A percentile compares a stretch with the other conserved stretches of the same genome.
Conservation (phyloP, 2,329 filamentous ascomycete genomes). For the Alternaria arborescens region DNA sequence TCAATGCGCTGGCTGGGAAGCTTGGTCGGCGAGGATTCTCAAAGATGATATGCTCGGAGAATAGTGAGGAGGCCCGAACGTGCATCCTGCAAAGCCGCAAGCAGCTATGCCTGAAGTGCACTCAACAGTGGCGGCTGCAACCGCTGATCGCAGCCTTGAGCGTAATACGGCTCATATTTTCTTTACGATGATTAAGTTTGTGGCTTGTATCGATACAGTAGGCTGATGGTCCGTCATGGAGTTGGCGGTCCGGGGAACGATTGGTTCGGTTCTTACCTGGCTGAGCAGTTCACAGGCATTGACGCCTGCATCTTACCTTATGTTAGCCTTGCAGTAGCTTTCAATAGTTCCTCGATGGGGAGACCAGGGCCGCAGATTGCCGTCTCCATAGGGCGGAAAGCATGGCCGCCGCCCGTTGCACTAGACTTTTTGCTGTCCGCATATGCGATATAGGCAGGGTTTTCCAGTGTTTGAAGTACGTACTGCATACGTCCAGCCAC, state of each 20-base stretch:
- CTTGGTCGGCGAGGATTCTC: slow-evolving; percentile 22
- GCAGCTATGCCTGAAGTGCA: slow-evolving; percentile 12
- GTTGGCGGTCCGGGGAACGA: background rate
- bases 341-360: slow-evolving; percentile 12
- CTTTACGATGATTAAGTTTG: slow-evolving; percentile 26
- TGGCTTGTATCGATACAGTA: slow-evolving; percentile 20
- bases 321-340: slow-evolving; percentile 18
- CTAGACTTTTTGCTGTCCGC: slow-evolving; percentile 9
- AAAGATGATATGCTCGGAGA: slow-evolving; percentile 27
- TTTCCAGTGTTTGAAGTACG: background rate
- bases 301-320: slow-evolving; percentile 9
- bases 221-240: background rate
- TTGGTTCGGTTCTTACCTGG: slow-evolving; percentile 18
- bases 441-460: slow-evolving; percentile 5
- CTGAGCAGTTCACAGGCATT: slow-evolving; percentile 5
- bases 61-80: slow-evolving; percentile 36
- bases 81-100: slow-evolving; percentile 18
- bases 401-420: slow-evolving; percentile 2
- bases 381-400: slow-evolving; percentile 10
- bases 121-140: slow-evolving; percentile 15
- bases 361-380: slow-evolving; percentile 8
- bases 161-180: slow-evolving; percentile 12
- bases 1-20: slow-evolving; percentile 18
- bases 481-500: slow-evolving; percentile 8
- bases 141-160: slow-evolving; percentile 19